phyloP scores from a whole-genome alignment of 2,329 filamentous ascomycete species.

The Myriosclerotinia curreyana region DNA sequence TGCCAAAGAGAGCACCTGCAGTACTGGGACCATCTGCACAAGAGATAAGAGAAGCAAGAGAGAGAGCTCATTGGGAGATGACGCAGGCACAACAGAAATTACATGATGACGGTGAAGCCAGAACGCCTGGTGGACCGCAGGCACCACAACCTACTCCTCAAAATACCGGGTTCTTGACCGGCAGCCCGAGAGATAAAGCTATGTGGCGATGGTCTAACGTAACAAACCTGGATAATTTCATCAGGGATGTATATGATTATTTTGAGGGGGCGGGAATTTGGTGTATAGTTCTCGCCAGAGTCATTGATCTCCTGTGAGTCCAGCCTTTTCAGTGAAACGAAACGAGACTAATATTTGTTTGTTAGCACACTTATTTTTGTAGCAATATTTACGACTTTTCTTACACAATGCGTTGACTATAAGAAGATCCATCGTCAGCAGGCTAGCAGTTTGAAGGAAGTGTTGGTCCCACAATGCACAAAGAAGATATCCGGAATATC shows the following conservation, averaged over 20 bases:
- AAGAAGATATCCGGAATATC: conserved; percentile 43
- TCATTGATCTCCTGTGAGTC: conserved; percentile 56
- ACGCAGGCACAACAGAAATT: conserved; percentile 51
- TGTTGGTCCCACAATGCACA: conserved; percentile 60
- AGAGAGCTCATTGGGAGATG: conserved; percentile 52
- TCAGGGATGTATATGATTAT: conserved; percentile 67
- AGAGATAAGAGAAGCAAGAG: conserved; percentile 39
- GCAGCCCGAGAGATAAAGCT: conserved; percentile 62
- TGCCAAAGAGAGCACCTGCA: conserved; percentile 32
- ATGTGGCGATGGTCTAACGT: conserved; percentile 74
- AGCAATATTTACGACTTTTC: conserved; percentile 64
- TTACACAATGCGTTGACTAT: conserved; percentile 68
- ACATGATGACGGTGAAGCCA: conserved; percentile 41
- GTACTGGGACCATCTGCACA: conserved; percentile 46
- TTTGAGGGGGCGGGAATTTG: conserved; percentile 65
- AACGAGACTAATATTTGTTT: conserved; percentile 23
- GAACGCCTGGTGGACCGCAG: conserved; percentile 11
- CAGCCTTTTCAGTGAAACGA: neutral
- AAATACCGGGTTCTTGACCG: conserved; percentile 46
- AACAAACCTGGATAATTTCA: conserved; percentile 65
- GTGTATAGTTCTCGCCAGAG: conserved; percentile 60
- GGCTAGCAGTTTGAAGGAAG: conserved; percentile 48
- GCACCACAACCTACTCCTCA: conserved; percentile 45
- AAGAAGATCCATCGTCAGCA: conserved; percentile 47
- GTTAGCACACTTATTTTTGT: conserved; percentile 63